These are phyloP conservation scores for Blastobotrys buckinghamii DNA, from an alignment of 1,139 yeast species.

Conservation along the genomic window DNA sequence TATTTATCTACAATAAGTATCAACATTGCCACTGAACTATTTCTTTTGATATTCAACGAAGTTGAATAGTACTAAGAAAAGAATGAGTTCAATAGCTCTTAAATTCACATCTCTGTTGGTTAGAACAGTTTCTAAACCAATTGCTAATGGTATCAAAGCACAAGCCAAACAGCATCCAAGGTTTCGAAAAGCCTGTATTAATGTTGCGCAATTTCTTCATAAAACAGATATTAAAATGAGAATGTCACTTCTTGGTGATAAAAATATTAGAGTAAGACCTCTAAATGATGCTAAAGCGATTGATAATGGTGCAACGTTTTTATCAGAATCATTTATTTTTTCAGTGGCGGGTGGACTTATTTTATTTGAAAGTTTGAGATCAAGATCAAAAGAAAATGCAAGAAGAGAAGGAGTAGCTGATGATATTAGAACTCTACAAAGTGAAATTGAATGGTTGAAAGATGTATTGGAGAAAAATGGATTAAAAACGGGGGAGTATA, in stretches of 20 bases:
- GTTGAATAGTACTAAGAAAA: too few relatives aligned
- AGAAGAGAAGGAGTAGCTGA: constrained; percentile 62
- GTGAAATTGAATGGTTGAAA: constrained; percentile 61
- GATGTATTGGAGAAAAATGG: constrained; percentile 39
- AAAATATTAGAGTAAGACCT: constrained; percentile 56
- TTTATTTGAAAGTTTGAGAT: constrained; percentile 65
- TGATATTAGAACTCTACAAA: constrained; percentile 63
- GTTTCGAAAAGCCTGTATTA: constrained; percentile 58
- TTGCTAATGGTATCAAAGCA: constrained; percentile 63
- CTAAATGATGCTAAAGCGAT: constrained; percentile 80
- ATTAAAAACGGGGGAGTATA: constrained; percentile 41
- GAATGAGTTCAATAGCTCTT: constrained; percentile 50
- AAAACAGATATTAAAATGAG: constrained; percentile 58
- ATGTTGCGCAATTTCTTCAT: constrained; percentile 70
- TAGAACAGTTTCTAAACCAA: constrained; percentile 76
- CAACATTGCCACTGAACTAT: too few relatives aligned
- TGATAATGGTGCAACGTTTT: constrained; percentile 74
- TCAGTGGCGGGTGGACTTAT: constrained; percentile 73
- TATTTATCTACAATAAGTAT: too few relatives aligned
- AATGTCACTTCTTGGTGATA: constrained; percentile 58
- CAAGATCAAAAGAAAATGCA: constrained; percentile 56
- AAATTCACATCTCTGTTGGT: constrained; percentile 71
- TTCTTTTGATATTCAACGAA: too few relatives aligned
- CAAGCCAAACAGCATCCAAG: constrained; percentile 72
- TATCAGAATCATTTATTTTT: constrained; percentile 74